A percentile compares a stretch with the other conserved stretches of the same genome.
Conservation (phyloP, 805 yeast species). For the Scheffersomyces ergatensis region DNA sequence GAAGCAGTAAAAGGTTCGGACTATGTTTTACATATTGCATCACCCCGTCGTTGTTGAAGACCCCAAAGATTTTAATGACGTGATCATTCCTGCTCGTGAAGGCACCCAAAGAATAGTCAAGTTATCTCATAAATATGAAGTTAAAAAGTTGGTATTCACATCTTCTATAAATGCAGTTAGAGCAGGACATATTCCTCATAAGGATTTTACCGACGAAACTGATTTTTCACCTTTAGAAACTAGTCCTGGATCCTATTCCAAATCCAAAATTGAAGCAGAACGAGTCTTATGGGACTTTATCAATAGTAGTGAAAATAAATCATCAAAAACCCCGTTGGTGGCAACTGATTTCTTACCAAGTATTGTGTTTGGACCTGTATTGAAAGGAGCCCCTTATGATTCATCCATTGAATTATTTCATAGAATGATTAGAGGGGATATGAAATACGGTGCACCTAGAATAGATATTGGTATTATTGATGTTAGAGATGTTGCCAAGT, state of each 20-base stretch:
- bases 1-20: constrained; percentile 4
- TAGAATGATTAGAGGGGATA: not conserved
- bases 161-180: constrained; percentile 5
- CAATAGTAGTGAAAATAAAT: constrained; percentile 5
- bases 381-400: not conserved
- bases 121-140: not conserved
- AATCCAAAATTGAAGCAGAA: constrained; percentile 6
- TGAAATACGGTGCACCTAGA: not conserved
- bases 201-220: not conserved
- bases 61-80: constrained; percentile 2
- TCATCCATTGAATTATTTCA: not conserved
- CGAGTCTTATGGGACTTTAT: constrained; percentile 7
- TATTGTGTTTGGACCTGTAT: constrained; percentile 7
- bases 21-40: constrained; percentile 7
- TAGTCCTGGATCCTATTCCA: constrained; percentile 2
- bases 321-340: not conserved
- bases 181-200: not conserved
- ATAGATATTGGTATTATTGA: constrained; percentile 23
- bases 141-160: constrained; percentile 5
- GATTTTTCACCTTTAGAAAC: not conserved
- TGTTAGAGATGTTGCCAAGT: constrained; percentile 46
- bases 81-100: constrained; percentile 6
- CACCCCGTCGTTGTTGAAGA: constrained; percentile 2
- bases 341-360: constrained; percentile 4
- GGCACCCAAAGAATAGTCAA: constrained; percentile 4